These are phyloP conservation scores for Parathielavia hyrcaniae DNA, from an alignment of 495 filamentous ascomycete species.

Conservation along the genomic window DNA sequence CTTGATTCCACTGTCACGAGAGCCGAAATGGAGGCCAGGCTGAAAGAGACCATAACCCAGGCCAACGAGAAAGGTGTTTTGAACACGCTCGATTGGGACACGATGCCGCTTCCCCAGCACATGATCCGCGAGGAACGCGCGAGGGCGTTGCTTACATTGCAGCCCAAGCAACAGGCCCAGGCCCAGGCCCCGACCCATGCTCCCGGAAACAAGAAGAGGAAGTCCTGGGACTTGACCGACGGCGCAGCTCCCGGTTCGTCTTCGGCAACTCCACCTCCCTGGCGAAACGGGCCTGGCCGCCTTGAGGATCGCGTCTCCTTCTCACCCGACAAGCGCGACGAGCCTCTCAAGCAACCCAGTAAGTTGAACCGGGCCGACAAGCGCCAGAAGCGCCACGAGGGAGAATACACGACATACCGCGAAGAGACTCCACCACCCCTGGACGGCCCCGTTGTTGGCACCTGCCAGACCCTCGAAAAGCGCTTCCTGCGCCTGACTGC, in stretches of 20 bases:
- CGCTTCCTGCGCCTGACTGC: constrained; percentile 89
- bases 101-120: constrained; percentile 76
- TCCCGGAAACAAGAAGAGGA: constrained; percentile 60
- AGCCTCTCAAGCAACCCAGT: constrained; percentile 53
- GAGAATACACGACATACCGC: constrained; percentile 54
- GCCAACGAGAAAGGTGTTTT: constrained; percentile 66
- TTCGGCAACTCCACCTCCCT: constrained; percentile 50
- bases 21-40: constrained; percentile 70
- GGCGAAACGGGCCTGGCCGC: constrained; percentile 59
- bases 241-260: neutral
- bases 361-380: constrained; percentile 87
- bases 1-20: constrained; percentile 56
- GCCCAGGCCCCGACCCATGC: neutral
- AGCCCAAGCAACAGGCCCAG: constrained; percentile 10
- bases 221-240: constrained; percentile 56
- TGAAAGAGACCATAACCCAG: constrained; percentile 77
- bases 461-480: constrained; percentile 82
- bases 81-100: constrained; percentile 71
- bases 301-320: constrained; percentile 76
- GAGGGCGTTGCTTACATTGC: constrained; percentile 27
- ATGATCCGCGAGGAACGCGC: constrained; percentile 71
- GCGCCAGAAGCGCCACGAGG: constrained; percentile 79
- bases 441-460: constrained; percentile 78
- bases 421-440: constrained; percentile 55
- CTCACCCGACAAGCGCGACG: constrained; percentile 52